These are phyloP conservation scores for Thermomucor indicae-seudaticae DNA, from an alignment of 371 early-diverging fungal genomes.

Conservation along the genomic window DNA sequence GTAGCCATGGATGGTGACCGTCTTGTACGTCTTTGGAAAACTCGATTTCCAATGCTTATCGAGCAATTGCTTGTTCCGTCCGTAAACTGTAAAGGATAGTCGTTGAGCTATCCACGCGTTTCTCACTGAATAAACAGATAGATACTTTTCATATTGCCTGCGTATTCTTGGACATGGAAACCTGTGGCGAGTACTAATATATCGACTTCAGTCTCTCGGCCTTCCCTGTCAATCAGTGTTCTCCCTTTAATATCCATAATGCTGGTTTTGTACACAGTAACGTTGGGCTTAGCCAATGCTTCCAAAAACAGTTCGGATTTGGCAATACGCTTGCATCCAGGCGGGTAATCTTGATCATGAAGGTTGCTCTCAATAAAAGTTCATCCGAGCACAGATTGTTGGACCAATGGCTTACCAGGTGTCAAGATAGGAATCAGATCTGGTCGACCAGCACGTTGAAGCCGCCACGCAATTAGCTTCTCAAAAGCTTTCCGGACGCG, in stretches of 20 bases:
- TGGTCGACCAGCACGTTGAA: slow-evolving; percentile 15
- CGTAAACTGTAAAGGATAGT: slow-evolving; percentile 3
- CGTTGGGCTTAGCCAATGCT: slow-evolving; percentile 40
- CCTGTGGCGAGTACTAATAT: slow-evolving; percentile 63
- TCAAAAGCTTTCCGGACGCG: not conserved
- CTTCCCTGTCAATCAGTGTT: slow-evolving; percentile 35
- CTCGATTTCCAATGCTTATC: slow-evolving; percentile 10
- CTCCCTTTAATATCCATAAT: slow-evolving; percentile 36
- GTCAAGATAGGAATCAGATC: slow-evolving; percentile 17
- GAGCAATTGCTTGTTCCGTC: not conserved
- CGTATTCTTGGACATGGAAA: slow-evolving; percentile 41
- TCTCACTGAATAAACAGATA: not conserved
- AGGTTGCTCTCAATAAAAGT: not conserved
- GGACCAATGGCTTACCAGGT: slow-evolving; percentile 5
- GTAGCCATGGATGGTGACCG: slow-evolving; percentile 24
- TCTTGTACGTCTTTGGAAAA: slow-evolving; percentile 19
- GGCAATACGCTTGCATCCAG: slow-evolving; percentile 43
- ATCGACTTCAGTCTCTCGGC: slow-evolving; percentile 42
- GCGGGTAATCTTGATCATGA: slow-evolving; percentile 4
- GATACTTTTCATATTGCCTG: slow-evolving; percentile 25
- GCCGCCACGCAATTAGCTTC: slow-evolving; percentile 3
- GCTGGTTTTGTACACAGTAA: slow-evolving; percentile 34
- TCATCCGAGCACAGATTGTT: not conserved
- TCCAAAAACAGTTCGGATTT: slow-evolving; percentile 46
- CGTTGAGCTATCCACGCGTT: not conserved